Base-by-base conservation (phyloP, 1,284 basidiomycete species). In the Gomphus sp. region DNA sequence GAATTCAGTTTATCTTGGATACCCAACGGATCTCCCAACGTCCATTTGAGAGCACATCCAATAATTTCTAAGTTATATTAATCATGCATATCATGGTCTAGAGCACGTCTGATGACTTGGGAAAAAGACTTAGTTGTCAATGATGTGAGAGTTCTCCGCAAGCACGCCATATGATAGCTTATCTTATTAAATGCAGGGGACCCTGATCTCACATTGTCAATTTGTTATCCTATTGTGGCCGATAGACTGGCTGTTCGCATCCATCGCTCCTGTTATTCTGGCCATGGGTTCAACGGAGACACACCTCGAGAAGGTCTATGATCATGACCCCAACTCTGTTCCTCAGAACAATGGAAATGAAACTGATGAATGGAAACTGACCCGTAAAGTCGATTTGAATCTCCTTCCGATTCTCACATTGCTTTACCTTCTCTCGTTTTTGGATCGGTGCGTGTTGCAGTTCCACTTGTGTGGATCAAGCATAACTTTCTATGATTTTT, bases 401-500 rank as follows among this genome's bases (percentile, higher is more conserved):
- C 68, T 84, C 39, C 68, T 84, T 28, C 81, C 81, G 1, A 76
- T 81, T 50, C 69, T 84, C 50, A 82, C 80, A 0, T 65, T 84
- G 31, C 71, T 89, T 16, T 88, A 85, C 68, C 75, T 88, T 12
- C 70, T 87, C 52, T 84, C 82, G 54, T 89, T 87, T 69, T 70
- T 88, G 64, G 86, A 89, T 67, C 74, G 84, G 78, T 81, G 54
- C 49, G 66, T 48, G n/a, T 2, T 49, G 48, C 43, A 3, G 28
- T 45, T 48, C 37, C 10, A 22, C 6, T 51, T 39, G 12, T 28
- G 14, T 45, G 39, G n/a, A 47, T 33, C 48, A 10, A 8, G 16
- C 3, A 36, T 41, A 47, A 25, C 14, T 31, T n/a, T 31, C 16
- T 10, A 52, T 41, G 45, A 9, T 22, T 45, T 53, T 34, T 55